A percentile compares a stretch with the other conserved stretches of the same genome.
These are phyloP conservation scores for Alternaria solani DNA, from an alignment of 2,329 filamentous ascomycete species.

Conservation along the genomic window DNA sequence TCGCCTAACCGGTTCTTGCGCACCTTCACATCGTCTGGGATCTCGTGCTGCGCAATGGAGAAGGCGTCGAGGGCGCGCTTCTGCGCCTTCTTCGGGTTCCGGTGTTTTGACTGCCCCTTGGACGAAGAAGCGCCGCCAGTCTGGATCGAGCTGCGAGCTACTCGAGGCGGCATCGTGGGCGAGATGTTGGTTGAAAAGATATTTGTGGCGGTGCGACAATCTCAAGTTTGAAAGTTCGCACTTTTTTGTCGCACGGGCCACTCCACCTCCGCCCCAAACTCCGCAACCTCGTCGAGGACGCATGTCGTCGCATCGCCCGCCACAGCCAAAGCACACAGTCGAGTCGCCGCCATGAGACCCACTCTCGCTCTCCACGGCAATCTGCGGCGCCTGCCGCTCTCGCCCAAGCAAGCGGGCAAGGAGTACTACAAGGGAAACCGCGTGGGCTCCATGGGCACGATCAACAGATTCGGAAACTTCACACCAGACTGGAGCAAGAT, in stretches of 20 bases:
- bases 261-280: conserved; percentile 26
- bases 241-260: conserved; percentile 30
- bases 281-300: conserved; percentile 22
- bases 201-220: background rate
- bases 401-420: conserved; percentile 90
- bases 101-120: conserved; percentile 33
- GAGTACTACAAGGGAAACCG: conserved; percentile 98
- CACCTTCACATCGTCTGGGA: conserved; percentile 62
- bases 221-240: conserved; percentile 3
- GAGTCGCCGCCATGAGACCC: conserved; percentile 65
- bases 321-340: background rate
- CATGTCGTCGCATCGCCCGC: conserved; percentile 7
- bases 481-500: conserved; percentile 86
- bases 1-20: conserved; percentile 67
- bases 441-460: conserved; percentile 83
- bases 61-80: conserved; percentile 70
- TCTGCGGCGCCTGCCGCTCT: conserved; percentile 79
- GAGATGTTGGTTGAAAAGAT: conserved; percentile 4
- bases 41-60: conserved; percentile 68
- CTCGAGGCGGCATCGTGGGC: conserved; percentile 55
- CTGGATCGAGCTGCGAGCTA: conserved; percentile 52
- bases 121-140: conserved; percentile 43
- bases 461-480: conserved; percentile 86
- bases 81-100: conserved; percentile 56
- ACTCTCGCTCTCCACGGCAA: conserved; percentile 72